These are phyloP conservation scores for Xanthoceras sorbifolium DNA, from an alignment of 345 rosid genomes.

Conservation along the genomic window DNA sequence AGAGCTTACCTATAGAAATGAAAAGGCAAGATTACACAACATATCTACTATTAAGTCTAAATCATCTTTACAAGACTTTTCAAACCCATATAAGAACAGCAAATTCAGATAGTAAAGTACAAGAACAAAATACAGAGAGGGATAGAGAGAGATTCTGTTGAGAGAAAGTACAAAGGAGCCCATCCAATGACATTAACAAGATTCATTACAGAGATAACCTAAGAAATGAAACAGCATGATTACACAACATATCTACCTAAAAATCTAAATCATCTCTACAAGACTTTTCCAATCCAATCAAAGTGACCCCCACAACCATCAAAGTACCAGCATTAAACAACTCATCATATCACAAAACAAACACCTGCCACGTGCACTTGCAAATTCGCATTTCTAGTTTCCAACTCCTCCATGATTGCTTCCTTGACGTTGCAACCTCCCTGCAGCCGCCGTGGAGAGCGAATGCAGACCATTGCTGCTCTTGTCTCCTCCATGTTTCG, in stretches of 20 bases:
- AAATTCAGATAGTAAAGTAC: background rate
- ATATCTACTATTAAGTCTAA: background rate
- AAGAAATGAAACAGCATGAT: conserved; percentile 2
- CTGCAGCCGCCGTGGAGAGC: conserved; percentile 9
- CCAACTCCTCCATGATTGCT: conserved; percentile 15
- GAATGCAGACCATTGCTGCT: conserved; percentile 23
- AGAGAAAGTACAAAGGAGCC: background rate
- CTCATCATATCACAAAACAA: background rate
- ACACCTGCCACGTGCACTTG: background rate
- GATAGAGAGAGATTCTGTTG: background rate
- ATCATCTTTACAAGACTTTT: conserved; percentile 17
- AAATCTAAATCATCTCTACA: conserved; percentile 17
- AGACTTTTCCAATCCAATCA: background rate
- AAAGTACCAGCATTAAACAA: too few relatives aligned
- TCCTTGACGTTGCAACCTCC: conserved; percentile 17
- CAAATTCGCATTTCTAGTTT: background rate
- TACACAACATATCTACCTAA: background rate
- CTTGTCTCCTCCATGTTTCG: conserved; percentile 6
- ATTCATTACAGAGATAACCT: background rate
- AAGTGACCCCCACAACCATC: background rate
- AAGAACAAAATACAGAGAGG: background rate
- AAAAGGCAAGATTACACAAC: background rate
- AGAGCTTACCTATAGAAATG: background rate
- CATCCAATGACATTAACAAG: conserved; percentile 2
- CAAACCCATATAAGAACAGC: too few relatives aligned